phyloP scores from a whole-genome alignment of 1,284 basidiomycete species.

The Ustilago xerochloae region DNA sequence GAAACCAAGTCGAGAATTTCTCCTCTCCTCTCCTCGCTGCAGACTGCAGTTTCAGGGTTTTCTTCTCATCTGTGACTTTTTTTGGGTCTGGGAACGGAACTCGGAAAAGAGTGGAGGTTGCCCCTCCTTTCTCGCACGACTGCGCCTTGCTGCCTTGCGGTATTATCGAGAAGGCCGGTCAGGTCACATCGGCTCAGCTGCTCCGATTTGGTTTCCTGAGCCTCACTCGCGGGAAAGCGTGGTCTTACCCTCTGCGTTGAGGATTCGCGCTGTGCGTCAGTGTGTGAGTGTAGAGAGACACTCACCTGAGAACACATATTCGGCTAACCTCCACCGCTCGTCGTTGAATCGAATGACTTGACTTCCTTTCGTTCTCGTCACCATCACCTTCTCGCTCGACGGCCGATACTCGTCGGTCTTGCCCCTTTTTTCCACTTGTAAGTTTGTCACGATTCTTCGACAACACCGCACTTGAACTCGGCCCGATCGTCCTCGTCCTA shows the following conservation, averaged over 20 bases:
- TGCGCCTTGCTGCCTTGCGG: constrained; percentile 1
- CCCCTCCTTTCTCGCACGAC: constrained; percentile 3
- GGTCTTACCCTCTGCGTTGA: neutral
- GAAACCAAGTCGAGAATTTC: neutral
- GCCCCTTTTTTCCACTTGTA: neutral
- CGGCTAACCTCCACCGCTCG: neutral
- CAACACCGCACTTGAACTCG: no score
- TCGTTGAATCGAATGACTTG: neutral
- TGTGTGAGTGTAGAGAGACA: neutral
- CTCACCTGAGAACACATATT: no score
- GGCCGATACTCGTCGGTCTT: neutral
- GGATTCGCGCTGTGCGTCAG: constrained; percentile 4
- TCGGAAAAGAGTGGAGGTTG: neutral
- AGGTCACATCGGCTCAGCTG: neutral
- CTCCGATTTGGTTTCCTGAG: neutral
- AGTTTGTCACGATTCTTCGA: no score
- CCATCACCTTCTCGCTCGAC: neutral
- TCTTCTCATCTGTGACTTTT: neutral
- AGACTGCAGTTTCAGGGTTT: neutral
- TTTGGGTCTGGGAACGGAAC: neutral
- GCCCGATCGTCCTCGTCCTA: no score
- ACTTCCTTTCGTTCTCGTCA: neutral
- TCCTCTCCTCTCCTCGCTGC: no score
- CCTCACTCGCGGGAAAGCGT: neutral
- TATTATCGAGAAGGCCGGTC: neutral